Evolutionary conservation across 768 basidiomycete genomes (phyloP).

Genomic region (Kwoniella dendrophila): DNA sequence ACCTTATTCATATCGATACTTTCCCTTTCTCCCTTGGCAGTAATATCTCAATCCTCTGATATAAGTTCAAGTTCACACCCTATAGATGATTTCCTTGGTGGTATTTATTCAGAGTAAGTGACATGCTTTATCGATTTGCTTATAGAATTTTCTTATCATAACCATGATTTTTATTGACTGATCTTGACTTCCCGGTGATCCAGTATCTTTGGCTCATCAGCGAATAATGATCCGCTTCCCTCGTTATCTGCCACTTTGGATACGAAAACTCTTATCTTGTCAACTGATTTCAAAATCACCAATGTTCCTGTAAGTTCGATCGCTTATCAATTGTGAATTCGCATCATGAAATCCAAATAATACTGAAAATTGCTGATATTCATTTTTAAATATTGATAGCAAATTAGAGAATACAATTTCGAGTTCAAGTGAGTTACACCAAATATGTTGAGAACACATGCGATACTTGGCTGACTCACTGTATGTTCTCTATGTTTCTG

Average conservation of each 20-base stretch:
- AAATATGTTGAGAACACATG: not conserved
- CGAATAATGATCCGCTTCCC: constrained; percentile 7
- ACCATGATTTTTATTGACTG: not conserved
- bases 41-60: not conserved
- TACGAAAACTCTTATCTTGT: constrained; percentile 18
- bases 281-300: constrained; percentile 23
- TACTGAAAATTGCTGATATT: not conserved
- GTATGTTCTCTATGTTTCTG: not conserved
- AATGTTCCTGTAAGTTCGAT: constrained; percentile 9
- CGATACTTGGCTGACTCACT: not conserved
- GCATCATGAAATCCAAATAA: not conserved
- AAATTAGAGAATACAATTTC: constrained; percentile 25
- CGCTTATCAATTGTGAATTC: not conserved
- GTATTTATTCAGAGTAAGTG: constrained; percentile 2
- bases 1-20: not conserved
- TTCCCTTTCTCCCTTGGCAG: not conserved
- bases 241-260: constrained; percentile 3
- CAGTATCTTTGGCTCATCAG: not conserved
- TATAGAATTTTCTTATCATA: not conserved
- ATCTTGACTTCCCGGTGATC: not conserved
- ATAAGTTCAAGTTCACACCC: too few species aligned
- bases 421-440: constrained; percentile 26
- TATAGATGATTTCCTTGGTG: not conserved
- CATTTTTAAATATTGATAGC: constrained; percentile 11
- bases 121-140: not conserved